These are phyloP conservation scores for Cystobasidium slooffiae DNA, from an alignment of 1,284 basidiomycete genomes.

Conservation along the genomic window DNA sequence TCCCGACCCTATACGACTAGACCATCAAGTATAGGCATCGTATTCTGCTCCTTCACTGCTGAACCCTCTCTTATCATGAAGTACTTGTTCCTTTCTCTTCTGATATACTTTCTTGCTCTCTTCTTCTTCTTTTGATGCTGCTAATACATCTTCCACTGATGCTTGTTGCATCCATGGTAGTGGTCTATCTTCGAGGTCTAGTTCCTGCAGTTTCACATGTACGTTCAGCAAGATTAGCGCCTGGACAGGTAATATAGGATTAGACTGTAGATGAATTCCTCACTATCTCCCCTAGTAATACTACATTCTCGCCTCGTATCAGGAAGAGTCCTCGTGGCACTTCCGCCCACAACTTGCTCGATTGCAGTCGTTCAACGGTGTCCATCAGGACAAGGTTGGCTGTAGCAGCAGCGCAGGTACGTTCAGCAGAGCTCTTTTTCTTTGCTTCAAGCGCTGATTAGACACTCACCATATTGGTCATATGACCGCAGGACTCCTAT, in stretches of 20 bases:
- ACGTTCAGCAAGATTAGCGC: no score
- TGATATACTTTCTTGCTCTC: conserved; percentile 55
- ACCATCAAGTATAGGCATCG: conserved; percentile 68
- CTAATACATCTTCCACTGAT: conserved; percentile 69
- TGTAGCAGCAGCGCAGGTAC: conserved; percentile 31
- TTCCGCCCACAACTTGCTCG: conserved; percentile 75
- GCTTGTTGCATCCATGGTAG: conserved; percentile 72
- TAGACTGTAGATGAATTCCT: conserved; percentile 60
- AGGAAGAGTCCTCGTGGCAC: conserved; percentile 85
- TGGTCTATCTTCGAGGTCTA: conserved; percentile 83
- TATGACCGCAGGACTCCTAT: conserved; percentile 95
- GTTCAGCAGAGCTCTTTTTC: not conserved
- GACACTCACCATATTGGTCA: conserved; percentile 90
- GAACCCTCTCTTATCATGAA: conserved; percentile 78
- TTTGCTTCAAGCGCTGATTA: not conserved
- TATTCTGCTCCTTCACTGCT: conserved; percentile 87
- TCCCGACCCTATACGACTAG: not conserved
- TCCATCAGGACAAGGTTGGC: conserved; percentile 59
- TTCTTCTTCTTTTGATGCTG: conserved; percentile 71
- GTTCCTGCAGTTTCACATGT: conserved; percentile 66
- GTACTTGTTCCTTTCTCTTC: conserved; percentile 68
- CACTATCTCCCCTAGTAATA: conserved; percentile 94
- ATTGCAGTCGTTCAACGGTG: conserved; percentile 76
- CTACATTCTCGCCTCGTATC: conserved; percentile 98
- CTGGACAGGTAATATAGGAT: no score